Percentiles rank a stretch among this genome's conserved stretches.
Evolutionary conservation across 805 yeast species (phyloP).

Genomic region (Candida corydali): DNA sequence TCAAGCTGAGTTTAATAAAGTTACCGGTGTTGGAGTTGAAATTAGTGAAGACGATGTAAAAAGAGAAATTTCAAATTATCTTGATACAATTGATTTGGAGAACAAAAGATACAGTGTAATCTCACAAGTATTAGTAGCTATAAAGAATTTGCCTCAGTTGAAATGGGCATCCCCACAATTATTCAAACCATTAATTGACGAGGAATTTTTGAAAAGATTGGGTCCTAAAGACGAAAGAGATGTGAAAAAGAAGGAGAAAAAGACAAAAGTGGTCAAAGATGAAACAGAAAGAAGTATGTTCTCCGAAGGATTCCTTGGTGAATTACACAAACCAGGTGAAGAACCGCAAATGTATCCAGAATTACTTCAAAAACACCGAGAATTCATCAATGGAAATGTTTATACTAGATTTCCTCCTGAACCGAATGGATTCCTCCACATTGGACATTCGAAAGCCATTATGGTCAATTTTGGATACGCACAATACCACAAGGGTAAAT

Average conservation of each 20-base stretch:
- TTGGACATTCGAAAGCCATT: slow-evolving; percentile 97
- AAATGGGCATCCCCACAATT: slow-evolving; percentile 90
- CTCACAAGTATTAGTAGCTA: slow-evolving; percentile 71
- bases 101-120: slow-evolving; percentile 76
- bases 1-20: slow-evolving; percentile 49
- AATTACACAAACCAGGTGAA: slow-evolving; percentile 91
- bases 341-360: slow-evolving; percentile 90
- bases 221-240: slow-evolving; percentile 99
- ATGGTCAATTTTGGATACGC: slow-evolving; percentile 99
- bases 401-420: slow-evolving; percentile 98
- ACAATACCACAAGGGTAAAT: slow-evolving; percentile 75
- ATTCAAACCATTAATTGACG: slow-evolving; percentile 86
- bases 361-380: slow-evolving; percentile 74
- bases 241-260: slow-evolving; percentile 63
- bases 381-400: slow-evolving; percentile 75
- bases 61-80: slow-evolving; percentile 52
- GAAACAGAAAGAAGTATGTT: slow-evolving; percentile 69
- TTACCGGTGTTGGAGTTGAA: slow-evolving; percentile 75
- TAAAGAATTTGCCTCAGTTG: slow-evolving; percentile 67
- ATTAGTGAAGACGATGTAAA: slow-evolving; percentile 65
- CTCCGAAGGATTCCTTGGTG: slow-evolving; percentile 92
- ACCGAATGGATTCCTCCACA: slow-evolving; percentile 95
- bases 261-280: slow-evolving; percentile 17
- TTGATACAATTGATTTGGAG: slow-evolving; percentile 57
- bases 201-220: slow-evolving; percentile 59